Base-by-base conservation (phyloP, 2,329 filamentous ascomycete genomes). In the Aspergillus phoenicis region DNA sequence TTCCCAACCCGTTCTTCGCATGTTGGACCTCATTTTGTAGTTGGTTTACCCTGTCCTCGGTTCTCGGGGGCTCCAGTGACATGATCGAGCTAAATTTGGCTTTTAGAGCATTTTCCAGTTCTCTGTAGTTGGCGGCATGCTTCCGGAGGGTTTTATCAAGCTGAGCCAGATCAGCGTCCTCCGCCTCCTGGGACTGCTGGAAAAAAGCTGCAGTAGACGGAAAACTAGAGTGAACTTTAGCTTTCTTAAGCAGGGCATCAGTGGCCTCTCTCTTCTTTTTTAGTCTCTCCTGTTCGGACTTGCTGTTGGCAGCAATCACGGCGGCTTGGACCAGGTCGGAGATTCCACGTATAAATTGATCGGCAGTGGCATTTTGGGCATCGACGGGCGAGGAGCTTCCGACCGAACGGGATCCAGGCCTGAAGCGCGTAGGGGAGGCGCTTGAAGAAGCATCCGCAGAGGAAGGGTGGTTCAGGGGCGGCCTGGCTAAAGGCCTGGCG, bases 301-400 rank as follows among this genome's bases (percentile, higher is more conserved):
- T 68, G 7, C 72, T 57, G 30, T 67, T 69, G 8, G 59, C 55
- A 11, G 61, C 60, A 43, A 72, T 68, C 6, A 78, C 64, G 3
- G 60, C 59, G 8, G 64, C 53, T 38, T 66, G 62, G 5, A 68
- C 59, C 33, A 71, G 62, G 5, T 69, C 67, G 5, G 66, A 61
- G 38, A 73, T 59, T 3, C 61, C 59, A 41, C 61, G 67, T 30
- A 70, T 17, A 61, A 82, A 78, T 64, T 84, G 83, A 80, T 82
- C 66, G 41, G 54, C 10, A 13, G 22, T 8, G 17, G 49, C 58
- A 51, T 55, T 58, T 20, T 52, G 58, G 6, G 6, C 8, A 17
- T 59, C 59, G n/a, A 20, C 15, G 5, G 30, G 38, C 8, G 52
- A 30, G 10, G 22, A 5, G 15, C 24, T 55, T 17, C 22, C 30